Percentiles rank a stretch among this genome's conserved stretches.
These are phyloP conservation scores for Eimeria acervulina DNA, from an alignment of 169 alveolate species.

Conservation along the genomic window DNA sequence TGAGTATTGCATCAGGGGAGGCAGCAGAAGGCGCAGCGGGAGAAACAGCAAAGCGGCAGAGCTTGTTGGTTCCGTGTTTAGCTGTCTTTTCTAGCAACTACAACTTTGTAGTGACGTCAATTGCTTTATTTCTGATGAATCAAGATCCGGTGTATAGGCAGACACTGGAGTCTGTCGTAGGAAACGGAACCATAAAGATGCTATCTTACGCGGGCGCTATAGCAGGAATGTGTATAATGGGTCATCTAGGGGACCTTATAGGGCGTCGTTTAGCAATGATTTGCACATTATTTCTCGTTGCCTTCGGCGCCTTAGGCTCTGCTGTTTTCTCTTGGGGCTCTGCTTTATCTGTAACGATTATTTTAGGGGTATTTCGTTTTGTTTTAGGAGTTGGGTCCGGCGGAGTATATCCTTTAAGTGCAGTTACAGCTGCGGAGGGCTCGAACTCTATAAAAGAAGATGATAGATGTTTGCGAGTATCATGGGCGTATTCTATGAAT, in stretches of 20 bases:
- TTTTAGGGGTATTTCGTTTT: conserved; percentile 66
- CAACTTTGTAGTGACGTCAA: conserved; percentile 78
- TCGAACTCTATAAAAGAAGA: neutral
- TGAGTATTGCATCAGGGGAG: neutral
- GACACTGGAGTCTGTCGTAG: conserved; percentile 39
- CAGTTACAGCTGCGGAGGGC: conserved; percentile 80
- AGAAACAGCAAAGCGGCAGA: neutral
- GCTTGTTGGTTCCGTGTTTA: conserved; percentile 75
- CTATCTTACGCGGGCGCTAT: conserved; percentile 81
- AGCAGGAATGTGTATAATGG: conserved; percentile 78
- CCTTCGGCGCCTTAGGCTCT: conserved; percentile 45
- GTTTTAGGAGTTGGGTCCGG: conserved; percentile 77
- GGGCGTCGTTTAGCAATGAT: conserved; percentile 71
- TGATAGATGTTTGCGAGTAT: conserved; percentile 73
- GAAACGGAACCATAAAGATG: conserved; percentile 76
- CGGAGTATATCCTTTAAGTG: conserved; percentile 73
- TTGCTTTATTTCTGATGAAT: conserved; percentile 65
- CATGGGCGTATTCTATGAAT: conserved; percentile 78
- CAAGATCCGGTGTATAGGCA: conserved; percentile 60
- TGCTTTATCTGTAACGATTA: conserved; percentile 16
- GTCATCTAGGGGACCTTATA: conserved; percentile 64
- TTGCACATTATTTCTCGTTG: conserved; percentile 42
- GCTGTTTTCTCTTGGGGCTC: conserved; percentile 65
- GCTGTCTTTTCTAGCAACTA: conserved; percentile 79
- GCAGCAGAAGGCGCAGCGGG: neutral